Base-by-base conservation (phyloP, 2,329 filamentous ascomycete genomes). In the Botrytis galanthina region DNA sequence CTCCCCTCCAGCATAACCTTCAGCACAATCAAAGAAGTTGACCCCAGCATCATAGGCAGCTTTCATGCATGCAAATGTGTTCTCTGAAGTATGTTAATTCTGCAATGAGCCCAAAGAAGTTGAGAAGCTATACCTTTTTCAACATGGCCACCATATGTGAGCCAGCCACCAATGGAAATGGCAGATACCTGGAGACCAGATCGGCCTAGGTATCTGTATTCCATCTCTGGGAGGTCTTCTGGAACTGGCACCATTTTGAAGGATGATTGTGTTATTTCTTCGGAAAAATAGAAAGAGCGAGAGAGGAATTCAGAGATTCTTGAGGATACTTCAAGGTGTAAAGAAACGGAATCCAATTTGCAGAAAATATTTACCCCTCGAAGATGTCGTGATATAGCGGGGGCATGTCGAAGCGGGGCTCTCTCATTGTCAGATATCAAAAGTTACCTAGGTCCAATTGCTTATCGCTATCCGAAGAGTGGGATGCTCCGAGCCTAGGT, bases 121-220 rank as follows among this genome's bases (percentile, higher is more conserved):
- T 4, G 14, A 29, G 29, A 14, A 22, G 62, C 48, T 69, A 32
- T 83, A 90, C 90, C 88, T 80, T 89, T 87, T 72, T 90, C 89
- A 44, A 93, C 89, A 77, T 93, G 90, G 29, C 91, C 91, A 71
- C 92, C 92, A 77, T 93, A 93, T 0, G 92, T 94, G 70, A 94
- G 85, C 90, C 90, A 91, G 77, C 90, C 88, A 74, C 90, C 92
- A 4, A 94, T 85, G 2, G 90, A 91, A 75, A 94, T 91, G 63
- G 89, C 87, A 42, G 91, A 94, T 48, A 94, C 91, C 81, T 93
- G 89, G 29, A 94, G 86, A 71, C 92, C 92, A 26, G 90, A 91
- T 57, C 87, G 87, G 79, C 92, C 92, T 12, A 93, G 86, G 82
- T 89, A 90, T 77, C 91, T 89, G 82, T 93, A 93, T 79, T 91